Percentiles rank a stretch among this genome's conserved stretches.
Conservation (phyloP, 306 rosid species). For the Dicorynia guianensis region DNA sequence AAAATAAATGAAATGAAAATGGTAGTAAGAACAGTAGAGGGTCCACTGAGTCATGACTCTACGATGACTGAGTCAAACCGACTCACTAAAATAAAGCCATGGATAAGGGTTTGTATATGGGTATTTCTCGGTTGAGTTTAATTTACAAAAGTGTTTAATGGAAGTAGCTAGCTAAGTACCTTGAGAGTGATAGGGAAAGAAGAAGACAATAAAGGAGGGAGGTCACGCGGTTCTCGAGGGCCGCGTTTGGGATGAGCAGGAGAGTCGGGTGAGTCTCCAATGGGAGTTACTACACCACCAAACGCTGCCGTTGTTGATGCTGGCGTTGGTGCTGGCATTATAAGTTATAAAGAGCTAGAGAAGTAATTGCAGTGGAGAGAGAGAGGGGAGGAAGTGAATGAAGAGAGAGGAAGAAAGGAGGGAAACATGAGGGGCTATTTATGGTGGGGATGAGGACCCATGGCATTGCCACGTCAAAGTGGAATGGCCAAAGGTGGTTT, state of each 20-base stretch:
- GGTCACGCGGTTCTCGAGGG: constrained; percentile 53
- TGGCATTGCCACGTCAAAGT: constrained; percentile 64
- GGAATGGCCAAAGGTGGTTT: constrained; percentile 35
- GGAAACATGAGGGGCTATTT: constrained; percentile 51
- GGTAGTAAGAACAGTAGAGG: background rate
- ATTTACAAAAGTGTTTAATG: background rate
- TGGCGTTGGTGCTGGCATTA: constrained; percentile 31
- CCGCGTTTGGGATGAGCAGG: constrained; percentile 26
- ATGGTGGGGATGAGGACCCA: constrained; percentile 47
- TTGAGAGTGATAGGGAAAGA: constrained; percentile 77
- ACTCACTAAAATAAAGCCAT: background rate
- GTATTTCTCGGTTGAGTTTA: background rate
- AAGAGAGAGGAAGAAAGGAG: constrained; percentile 47
- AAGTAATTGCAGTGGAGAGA: background rate
- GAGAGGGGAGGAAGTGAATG: constrained; percentile 35
- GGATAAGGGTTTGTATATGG: background rate
- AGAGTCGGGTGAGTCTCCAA: constrained; percentile 36
- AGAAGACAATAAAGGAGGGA: constrained; percentile 54
- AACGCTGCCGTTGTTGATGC: constrained; percentile 37
- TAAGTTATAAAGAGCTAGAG: background rate
- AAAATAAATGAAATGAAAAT: background rate
- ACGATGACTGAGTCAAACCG: constrained; percentile 14
- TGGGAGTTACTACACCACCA: constrained; percentile 46
- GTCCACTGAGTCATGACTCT: background rate
- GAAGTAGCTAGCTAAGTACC: constrained; percentile 49